Base-by-base conservation (phyloP, 495 filamentous ascomycete genomes). In the Penicillium desertorum region DNA sequence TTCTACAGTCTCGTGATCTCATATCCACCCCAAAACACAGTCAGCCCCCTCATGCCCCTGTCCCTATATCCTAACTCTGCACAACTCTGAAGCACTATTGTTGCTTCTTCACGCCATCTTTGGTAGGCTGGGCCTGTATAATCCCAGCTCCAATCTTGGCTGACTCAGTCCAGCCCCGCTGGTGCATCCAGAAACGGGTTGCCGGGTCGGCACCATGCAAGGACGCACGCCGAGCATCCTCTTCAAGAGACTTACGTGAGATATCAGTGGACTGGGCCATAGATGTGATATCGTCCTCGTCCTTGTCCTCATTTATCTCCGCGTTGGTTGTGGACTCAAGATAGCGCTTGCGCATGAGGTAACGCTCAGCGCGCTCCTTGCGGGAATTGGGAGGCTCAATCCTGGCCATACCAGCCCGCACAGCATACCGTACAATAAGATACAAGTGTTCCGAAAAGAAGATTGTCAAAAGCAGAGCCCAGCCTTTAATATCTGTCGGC, bases 401-500 rank as follows among this genome's bases (percentile, higher is more conserved):
- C 66, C 91, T 91, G n/a, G 70, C 69, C 60, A 98, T 81, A 8
- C 84, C 85, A 20, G 81, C 74, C 29, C 85, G 81, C 1, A 96
- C 88, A 0, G 75, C 82, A 56, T 87, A 83, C 56, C 91, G 84
- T 0, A 88, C 80, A 2, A 83, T 75, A 20, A 98, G 78, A 62
- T 93, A 98, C 1, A 91, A 59, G 59, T 98, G 94, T 68, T 98
- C 94, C 0, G 88, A 85, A 62, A 95, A 84, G 62, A 97, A 81
- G 25, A 98, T 87, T 0, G 88, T 82, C n/a, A 94, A 72, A 23
- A 98, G 80, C 5, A 98, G 77, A 20, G 85, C 90, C 87, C 89
- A 93, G n/a, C 75, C 84, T 49, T 80, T 83, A 63, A 97, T 90
- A 19, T 83, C 80, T 32, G 79, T 80, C n/a, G 76, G 72, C 27